phyloP scores from a whole-genome alignment of 768 basidiomycete species.

The Clavaria fumosa region DNA sequence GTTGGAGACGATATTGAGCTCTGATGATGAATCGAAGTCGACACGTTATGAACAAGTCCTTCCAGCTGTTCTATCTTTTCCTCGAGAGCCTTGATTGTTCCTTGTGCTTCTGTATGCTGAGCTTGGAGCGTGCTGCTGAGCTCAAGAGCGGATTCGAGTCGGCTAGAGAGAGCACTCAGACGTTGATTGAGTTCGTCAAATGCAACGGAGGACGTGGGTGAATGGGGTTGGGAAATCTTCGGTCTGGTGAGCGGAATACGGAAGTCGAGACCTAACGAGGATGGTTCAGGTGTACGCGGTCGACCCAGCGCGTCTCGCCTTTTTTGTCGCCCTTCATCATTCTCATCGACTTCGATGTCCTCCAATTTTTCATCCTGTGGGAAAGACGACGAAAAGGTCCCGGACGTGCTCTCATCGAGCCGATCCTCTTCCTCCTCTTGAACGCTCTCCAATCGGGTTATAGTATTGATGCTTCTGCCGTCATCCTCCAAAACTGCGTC shows the following conservation, averaged over 20 bases:
- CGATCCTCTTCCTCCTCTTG: conserved; percentile 64
- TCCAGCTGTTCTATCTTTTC: conserved; percentile 57
- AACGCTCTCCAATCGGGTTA: conserved; percentile 52
- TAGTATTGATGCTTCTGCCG: conserved; percentile 52
- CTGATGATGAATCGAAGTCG: background rate
- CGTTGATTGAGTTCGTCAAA: conserved; percentile 47
- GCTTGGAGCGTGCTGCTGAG: conserved; percentile 58
- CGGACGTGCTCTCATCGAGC: conserved; percentile 12
- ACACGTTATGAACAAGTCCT: conserved; percentile 26
- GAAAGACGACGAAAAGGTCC: background rate
- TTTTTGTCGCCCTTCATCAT: conserved; percentile 33
- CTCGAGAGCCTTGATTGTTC: conserved; percentile 55
- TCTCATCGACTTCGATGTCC: conserved; percentile 29
- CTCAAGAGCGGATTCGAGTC: conserved; percentile 63
- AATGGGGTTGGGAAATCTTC: background rate
- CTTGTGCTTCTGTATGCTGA: conserved; percentile 65
- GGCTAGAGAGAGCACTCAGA: conserved; percentile 44
- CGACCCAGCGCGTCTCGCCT: conserved; percentile 46
- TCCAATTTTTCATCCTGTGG: conserved; percentile 23
- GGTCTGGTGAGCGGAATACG: too few species aligned
- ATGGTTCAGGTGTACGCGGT: conserved; percentile 73
- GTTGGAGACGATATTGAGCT: background rate
- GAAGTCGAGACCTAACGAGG: conserved; percentile 36
- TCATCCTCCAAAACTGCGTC: conserved; percentile 58
- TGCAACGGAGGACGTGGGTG: background rate